phyloP scores from a whole-genome alignment of 768 basidiomycete species.

The Naganishia kalamii region DNA sequence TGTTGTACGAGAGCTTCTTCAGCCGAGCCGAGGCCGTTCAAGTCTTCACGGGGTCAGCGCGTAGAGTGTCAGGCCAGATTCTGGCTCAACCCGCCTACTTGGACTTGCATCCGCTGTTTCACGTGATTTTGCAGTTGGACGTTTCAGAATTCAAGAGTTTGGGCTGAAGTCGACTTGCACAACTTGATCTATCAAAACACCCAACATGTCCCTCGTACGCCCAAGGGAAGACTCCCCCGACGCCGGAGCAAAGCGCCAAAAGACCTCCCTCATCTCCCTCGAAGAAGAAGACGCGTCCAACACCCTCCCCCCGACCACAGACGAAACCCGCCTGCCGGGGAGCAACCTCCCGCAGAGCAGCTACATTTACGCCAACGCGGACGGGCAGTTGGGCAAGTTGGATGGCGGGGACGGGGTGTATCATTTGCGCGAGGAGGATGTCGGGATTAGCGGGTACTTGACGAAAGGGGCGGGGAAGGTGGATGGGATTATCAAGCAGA shows the following conservation, averaged over 20 bases:
- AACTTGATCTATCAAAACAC: too few species aligned
- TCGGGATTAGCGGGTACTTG: constrained; percentile 85
- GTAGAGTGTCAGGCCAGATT: too few species aligned
- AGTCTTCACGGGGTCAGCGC: too few species aligned
- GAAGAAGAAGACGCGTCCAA: constrained; percentile 8
- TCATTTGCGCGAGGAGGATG: constrained; percentile 58
- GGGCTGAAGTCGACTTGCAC: too few species aligned
- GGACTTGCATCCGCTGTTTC: too few species aligned
- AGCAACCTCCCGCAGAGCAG: constrained; percentile 4
- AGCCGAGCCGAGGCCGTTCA: too few species aligned
- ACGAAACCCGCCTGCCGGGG: not conserved
- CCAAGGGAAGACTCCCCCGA: too few species aligned
- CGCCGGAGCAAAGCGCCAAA: not conserved
- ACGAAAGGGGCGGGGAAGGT: constrained; percentile 63
- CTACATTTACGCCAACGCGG: constrained; percentile 15
- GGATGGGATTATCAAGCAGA: constrained; percentile 91
- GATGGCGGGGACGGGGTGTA: constrained; percentile 19
- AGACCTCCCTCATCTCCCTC: not conserved
- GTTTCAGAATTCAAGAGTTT: too few species aligned
- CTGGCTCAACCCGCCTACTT: too few species aligned
- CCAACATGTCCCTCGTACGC: too few species aligned
- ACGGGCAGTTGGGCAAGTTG: constrained; percentile 9
- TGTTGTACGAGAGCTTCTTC: too few species aligned
- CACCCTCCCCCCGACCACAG: not conserved
- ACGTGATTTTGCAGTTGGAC: too few species aligned